Evolutionary conservation across 345 rosid species (phyloP).

Genomic region (Acer negundo): DNA sequence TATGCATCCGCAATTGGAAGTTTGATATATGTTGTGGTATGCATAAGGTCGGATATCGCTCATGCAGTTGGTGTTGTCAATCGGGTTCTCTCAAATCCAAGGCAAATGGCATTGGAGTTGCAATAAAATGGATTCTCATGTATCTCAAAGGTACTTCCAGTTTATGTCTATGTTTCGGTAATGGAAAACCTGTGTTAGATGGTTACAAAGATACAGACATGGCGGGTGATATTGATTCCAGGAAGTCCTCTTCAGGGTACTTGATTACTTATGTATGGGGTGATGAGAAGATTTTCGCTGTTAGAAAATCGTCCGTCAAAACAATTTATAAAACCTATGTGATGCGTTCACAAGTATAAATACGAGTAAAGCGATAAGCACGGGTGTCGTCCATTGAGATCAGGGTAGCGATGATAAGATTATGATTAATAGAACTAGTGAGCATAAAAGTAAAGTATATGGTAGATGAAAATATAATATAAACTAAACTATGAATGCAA

Average conservation of each 20-base stretch:
- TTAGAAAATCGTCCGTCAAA: too few species aligned
- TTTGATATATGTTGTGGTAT: slow-evolving; percentile 1
- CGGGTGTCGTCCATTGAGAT: too few species aligned
- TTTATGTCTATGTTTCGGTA: background rate
- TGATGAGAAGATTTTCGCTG: too few species aligned
- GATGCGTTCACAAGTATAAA: too few species aligned
- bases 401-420: too few species aligned
- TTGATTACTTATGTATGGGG: slow-evolving; percentile 10
- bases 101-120: background rate
- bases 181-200: background rate
- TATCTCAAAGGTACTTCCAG: background rate
- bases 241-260: background rate
- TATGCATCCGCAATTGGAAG: background rate
- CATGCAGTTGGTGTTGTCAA: background rate
- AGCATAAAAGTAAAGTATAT: too few species aligned
- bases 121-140: slow-evolving; percentile 5
- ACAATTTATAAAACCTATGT: too few species aligned
- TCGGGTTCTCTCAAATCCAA: background rate
- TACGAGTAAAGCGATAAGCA: too few species aligned
- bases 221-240: background rate
- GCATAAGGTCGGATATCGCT: background rate
- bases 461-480: too few species aligned
- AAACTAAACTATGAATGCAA: too few species aligned
- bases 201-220: background rate
- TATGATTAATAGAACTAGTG: too few species aligned